Conservation (phyloP, 106 monocot genomes). For the Dendrobium catenatum region DNA sequence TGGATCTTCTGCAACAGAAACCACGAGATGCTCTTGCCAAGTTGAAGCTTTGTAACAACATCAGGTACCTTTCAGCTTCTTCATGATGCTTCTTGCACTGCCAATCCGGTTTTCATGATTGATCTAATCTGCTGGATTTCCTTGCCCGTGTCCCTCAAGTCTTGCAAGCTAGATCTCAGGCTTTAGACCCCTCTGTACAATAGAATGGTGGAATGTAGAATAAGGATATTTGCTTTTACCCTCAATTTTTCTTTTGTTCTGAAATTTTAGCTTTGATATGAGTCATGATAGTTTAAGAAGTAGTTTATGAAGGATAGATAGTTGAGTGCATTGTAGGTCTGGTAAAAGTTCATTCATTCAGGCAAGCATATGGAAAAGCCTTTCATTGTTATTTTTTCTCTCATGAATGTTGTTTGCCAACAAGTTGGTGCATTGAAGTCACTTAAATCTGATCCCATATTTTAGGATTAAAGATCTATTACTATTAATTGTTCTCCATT, state of each 20-base stretch:
- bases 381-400: background rate
- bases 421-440: background rate
- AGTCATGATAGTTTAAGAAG: conserved; percentile 1
- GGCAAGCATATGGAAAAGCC: background rate
- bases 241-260: background rate
- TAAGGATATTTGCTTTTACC: conserved; percentile 4
- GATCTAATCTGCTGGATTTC: background rate
- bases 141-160: background rate
- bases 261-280: background rate
- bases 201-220: conserved; percentile 7
- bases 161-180: background rate
- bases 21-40: conserved; percentile 44
- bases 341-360: conserved; percentile 3
- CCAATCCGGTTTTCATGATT: background rate
- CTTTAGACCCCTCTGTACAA: background rate
- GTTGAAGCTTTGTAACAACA: conserved; percentile 48
- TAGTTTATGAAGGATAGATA: background rate
- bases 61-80: conserved; percentile 20
- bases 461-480: background rate
- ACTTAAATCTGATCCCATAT: background rate
- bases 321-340: conserved; percentile 7
- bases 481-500: background rate
- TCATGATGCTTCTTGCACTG: background rate
- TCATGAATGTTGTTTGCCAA: background rate
- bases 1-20: conserved; percentile 60